Percentiles rank a stretch among this genome's conserved stretches.
phyloP scores from a whole-genome alignment of 2,329 filamentous ascomycete genomes.

The Byssoonygena ceratinophila region DNA sequence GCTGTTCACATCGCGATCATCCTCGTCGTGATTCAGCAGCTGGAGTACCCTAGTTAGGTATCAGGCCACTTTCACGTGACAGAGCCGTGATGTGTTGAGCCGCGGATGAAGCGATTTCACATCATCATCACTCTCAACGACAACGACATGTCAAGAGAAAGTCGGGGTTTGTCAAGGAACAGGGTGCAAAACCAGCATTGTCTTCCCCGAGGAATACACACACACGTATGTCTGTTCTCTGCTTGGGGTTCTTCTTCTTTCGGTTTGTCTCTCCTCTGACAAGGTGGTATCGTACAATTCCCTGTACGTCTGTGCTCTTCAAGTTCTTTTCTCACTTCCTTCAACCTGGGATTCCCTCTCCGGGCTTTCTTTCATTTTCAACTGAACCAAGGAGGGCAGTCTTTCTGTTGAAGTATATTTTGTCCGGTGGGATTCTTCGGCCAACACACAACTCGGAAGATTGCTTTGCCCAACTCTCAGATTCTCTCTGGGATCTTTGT shows the following conservation, averaged over 20 bases:
- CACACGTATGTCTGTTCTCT: not conserved
- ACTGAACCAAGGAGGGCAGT: too few species aligned
- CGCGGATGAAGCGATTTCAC: not conserved
- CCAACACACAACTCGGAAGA: not conserved
- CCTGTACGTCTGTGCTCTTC: slow-evolving; percentile 3
- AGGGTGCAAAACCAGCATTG: not conserved
- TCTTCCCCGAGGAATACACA: not conserved
- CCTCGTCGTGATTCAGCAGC: not conserved
- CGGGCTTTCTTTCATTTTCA: too few species aligned
- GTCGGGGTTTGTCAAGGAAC: not conserved
- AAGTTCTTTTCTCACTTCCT: too few species aligned
- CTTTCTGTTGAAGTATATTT: not conserved
- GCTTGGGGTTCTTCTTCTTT: not conserved
- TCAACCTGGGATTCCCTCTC: too few species aligned
- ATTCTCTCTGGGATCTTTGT: not conserved
- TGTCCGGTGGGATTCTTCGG: not conserved
- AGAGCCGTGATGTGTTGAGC: not conserved
- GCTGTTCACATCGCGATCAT: not conserved
- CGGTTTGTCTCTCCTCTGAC: not conserved
- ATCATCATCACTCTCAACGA: not conserved
- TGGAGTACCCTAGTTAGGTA: not conserved
- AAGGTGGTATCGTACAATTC: slow-evolving; percentile 6
- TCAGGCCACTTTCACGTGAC: slow-evolving; percentile 4
- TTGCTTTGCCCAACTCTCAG: not conserved
- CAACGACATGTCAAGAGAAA: not conserved